These are phyloP conservation scores for Candida broadrunensis DNA, from an alignment of 805 yeast genomes.

Conservation along the genomic window DNA sequence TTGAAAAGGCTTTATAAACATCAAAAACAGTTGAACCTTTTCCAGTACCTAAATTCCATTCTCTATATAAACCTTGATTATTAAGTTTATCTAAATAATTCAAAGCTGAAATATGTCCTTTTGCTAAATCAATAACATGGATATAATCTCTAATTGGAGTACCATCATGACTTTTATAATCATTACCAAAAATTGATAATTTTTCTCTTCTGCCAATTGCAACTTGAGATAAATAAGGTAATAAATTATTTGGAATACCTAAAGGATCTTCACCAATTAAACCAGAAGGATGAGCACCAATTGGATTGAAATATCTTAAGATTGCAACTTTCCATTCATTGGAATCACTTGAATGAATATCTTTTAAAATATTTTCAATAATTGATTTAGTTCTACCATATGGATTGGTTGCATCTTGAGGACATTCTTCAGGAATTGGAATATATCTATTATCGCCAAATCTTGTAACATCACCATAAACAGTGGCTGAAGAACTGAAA, in stretches of 20 bases:
- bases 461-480: conserved; percentile 77
- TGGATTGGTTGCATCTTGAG: conserved; percentile 72
- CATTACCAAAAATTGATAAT: conserved; percentile 67
- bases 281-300: conserved; percentile 85
- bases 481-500: conserved; percentile 79
- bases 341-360: conserved; percentile 45
- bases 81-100: conserved; percentile 43
- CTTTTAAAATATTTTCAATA: conserved; percentile 61
- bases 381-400: conserved; percentile 71
- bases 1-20: conserved; percentile 60
- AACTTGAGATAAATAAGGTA: conserved; percentile 76
- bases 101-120: conserved; percentile 73
- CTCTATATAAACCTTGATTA: conserved; percentile 54
- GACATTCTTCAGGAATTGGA: conserved; percentile 78
- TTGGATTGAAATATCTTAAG: conserved; percentile 77
- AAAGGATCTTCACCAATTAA: conserved; percentile 77
- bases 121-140: conserved; percentile 76
- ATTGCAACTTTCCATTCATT: conserved; percentile 53
- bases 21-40: conserved; percentile 77
- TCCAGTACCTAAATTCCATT: conserved; percentile 85
- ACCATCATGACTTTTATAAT: conserved; percentile 70
- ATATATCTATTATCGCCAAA: conserved; percentile 57
- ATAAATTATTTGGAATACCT: conserved; percentile 72
- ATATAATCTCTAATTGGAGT: conserved; percentile 81
- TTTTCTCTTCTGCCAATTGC: conserved; percentile 70